Base-by-base conservation (phyloP, 2,329 filamentous ascomycete genomes). In the Fusarium siculi region DNA sequence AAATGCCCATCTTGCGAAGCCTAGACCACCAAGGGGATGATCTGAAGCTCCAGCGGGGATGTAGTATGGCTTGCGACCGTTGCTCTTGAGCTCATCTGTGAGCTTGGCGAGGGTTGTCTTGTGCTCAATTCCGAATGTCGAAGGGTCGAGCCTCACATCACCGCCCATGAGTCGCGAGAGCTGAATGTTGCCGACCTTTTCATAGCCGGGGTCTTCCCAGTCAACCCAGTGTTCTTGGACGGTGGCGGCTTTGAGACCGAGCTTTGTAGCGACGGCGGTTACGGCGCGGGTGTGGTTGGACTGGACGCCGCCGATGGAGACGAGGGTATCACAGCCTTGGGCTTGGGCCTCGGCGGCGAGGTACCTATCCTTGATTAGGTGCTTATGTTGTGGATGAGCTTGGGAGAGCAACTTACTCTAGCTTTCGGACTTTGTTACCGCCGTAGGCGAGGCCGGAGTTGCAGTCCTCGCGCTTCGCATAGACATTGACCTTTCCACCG, bases 21-120 rank as follows among this genome's bases (percentile, higher is more conserved):
- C 92, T 21, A 93, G 80, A 0, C 92, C 92, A 7, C 92, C 92
- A 0, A 93, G 84, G 1, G 90, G 90, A 78, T 93, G 92, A 78
- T 93, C 91, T 0, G 89, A 92, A 3, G 91, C 91, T 0, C 92
- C 92, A 0, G 91, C 91, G 8, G 92, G 92, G 72, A 93, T 93
- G 77, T 91, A 92, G 78, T 93, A 94, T 0, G 92, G 90, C 79
- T 88, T 90, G 42, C 87, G 86, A 0, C 90, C 91, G 3, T 78
- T 78, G 2, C 75, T 79, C 64, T 84, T 81, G 21, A 91, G 86
- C 76, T 91, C 88, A 19, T 86, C 81, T 46, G 86, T 84, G 7
- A 92, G 83, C 2, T 84, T 80, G 55, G 85, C 84, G 7, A 91
- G 85, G 0, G 90, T 91, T 2, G 82, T 80, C 81, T 92, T 93